A percentile compares a stretch with the other conserved stretches of the same genome.
Conservation (phyloP, 2,329 filamentous ascomycete species). For the Trichoderma koningiopsis region DNA sequence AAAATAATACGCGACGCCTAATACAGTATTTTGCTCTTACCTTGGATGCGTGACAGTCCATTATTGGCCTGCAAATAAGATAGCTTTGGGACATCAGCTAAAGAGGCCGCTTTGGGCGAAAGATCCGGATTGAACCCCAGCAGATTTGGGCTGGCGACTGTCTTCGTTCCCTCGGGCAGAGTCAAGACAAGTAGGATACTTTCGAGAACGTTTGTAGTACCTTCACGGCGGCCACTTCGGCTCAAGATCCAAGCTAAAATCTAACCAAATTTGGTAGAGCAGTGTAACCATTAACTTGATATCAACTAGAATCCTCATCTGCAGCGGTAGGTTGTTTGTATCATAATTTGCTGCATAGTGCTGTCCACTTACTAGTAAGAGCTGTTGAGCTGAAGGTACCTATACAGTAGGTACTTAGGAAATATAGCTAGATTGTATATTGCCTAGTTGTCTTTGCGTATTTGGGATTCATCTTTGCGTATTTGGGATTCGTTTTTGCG, state of each 20-base stretch:
- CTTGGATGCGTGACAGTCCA: background rate
- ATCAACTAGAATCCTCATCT: too few relatives aligned
- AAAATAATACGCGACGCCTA: background rate
- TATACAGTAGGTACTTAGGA: too few relatives aligned
- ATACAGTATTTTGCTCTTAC: background rate
- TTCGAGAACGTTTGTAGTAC: conserved; percentile 25
- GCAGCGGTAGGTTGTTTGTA: too few relatives aligned
- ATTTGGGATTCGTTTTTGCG: too few relatives aligned
- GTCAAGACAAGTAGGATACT: background rate
- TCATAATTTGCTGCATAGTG: too few relatives aligned
- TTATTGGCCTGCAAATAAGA: background rate
- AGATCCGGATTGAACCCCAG: background rate
- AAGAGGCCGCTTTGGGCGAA: background rate
- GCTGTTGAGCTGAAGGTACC: too few relatives aligned
- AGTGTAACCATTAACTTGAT: background rate
- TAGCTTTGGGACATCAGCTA: background rate
- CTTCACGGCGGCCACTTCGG: background rate
- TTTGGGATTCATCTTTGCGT: too few relatives aligned
- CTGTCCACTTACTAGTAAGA: too few relatives aligned
- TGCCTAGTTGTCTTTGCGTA: too few relatives aligned
- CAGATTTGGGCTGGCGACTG: background rate
- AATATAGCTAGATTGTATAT: too few relatives aligned
- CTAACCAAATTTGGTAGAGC: background rate
- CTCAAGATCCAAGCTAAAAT: background rate
- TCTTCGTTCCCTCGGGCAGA: background rate